Conservation (phyloP, 345 rosid genomes). For the Salix arbutifolia region DNA sequence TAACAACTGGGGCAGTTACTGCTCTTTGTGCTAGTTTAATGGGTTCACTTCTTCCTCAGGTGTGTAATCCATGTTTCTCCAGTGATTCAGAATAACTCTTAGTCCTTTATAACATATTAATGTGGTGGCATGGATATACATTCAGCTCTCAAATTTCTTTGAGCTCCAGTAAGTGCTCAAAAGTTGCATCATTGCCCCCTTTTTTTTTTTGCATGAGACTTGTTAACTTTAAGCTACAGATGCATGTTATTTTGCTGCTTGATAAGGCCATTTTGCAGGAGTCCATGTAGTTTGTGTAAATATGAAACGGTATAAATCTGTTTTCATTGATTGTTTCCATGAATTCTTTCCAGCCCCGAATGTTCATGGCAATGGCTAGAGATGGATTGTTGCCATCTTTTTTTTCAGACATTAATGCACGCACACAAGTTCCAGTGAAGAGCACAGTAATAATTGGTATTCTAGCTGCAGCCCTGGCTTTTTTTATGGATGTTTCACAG, state of each 20-base stretch:
- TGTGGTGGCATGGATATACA: too few species aligned
- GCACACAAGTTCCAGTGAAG: conserved; percentile 77
- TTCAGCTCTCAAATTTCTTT: neutral
- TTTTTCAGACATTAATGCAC: conserved; percentile 60
- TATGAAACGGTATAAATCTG: neutral
- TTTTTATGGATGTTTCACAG: conserved; percentile 67
- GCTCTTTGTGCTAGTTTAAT: conserved; percentile 64
- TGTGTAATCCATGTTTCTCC: conserved; percentile 3
- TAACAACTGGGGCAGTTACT: conserved; percentile 62
- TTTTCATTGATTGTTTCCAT: neutral
- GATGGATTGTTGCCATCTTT: conserved; percentile 84
- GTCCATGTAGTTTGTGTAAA: too few species aligned
- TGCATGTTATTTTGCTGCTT: neutral
- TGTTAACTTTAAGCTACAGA: neutral
- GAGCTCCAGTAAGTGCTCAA: neutral
- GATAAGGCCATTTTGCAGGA: neutral
- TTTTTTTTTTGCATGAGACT: neutral
- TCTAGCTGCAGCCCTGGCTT: conserved; percentile 49
- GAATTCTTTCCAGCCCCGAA: conserved; percentile 44
- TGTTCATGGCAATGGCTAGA: conserved; percentile 91
- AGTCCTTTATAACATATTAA: neutral
- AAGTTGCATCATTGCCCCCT: neutral
- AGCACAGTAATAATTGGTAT: conserved; percentile 68
- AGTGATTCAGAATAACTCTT: neutral
- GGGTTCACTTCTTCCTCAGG: conserved; percentile 74